A percentile compares a stretch with the other conserved stretches of the same genome.
phyloP scores from a whole-genome alignment of 495 filamentous ascomycete species.

The Talaromyces borbonicus region DNA sequence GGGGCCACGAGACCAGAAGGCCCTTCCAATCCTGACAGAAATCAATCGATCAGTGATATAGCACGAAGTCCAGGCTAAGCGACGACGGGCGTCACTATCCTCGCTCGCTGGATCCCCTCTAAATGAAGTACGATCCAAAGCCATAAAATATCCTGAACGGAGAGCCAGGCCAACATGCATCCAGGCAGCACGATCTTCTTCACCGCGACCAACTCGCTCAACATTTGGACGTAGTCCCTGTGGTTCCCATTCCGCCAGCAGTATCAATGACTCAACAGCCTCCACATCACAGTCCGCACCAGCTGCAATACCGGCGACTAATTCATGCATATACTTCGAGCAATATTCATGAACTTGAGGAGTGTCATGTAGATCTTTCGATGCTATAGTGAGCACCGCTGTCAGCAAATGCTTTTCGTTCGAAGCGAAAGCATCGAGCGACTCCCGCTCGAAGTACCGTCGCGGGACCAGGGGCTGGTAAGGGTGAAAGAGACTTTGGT shows the following conservation, averaged over 20 bases:
- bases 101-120: constrained; percentile 36
- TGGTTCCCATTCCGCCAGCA: constrained; percentile 57
- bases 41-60: constrained; percentile 58
- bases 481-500: constrained; percentile 48
- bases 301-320: constrained; percentile 50
- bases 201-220: constrained; percentile 49
- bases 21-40: constrained; percentile 52
- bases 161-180: constrained; percentile 58
- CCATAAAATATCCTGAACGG: constrained; percentile 54
- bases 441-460: constrained; percentile 40
- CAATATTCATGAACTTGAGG: constrained; percentile 49
- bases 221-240: constrained; percentile 42
- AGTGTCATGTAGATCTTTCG: constrained; percentile 48
- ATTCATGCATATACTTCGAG: constrained; percentile 52
- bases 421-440: constrained; percentile 37
- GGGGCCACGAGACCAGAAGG: constrained; percentile 57
- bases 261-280: constrained; percentile 52
- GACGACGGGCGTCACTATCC: constrained; percentile 42
- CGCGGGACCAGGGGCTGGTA: constrained; percentile 52
- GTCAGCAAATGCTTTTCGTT: constrained; percentile 52
- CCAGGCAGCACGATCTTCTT: constrained; percentile 59
- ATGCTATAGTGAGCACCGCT: constrained; percentile 52
- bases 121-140: constrained; percentile 48
- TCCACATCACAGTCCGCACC: constrained; percentile 52
- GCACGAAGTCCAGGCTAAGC: constrained; percentile 53